Conservation (phyloP, 495 filamentous ascomycete genomes). For the Lophium mytilinum region DNA sequence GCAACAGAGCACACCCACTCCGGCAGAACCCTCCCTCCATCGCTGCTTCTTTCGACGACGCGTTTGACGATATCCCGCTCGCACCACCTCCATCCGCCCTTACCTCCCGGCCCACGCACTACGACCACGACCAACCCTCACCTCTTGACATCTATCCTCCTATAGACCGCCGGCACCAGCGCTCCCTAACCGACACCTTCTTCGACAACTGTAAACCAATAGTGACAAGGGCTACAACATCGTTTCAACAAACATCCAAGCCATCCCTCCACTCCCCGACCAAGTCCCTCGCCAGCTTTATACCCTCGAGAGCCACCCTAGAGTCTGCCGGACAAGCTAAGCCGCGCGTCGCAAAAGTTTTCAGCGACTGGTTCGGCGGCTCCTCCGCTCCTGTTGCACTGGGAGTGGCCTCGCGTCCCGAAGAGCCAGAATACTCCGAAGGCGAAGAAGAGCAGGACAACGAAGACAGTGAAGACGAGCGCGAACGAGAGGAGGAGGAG, state of each 20-base stretch:
- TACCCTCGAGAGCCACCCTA: slow-evolving; percentile 11
- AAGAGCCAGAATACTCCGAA: slow-evolving; percentile 11
- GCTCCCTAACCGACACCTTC: slow-evolving; percentile 19
- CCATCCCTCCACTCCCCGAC: slow-evolving; percentile 21
- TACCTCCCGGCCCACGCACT: slow-evolving; percentile 16
- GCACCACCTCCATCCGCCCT: slow-evolving; percentile 23
- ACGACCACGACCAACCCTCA: slow-evolving; percentile 15
- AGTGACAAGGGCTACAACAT: slow-evolving; percentile 14
- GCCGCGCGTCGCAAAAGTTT: slow-evolving; percentile 12
- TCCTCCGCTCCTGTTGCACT: slow-evolving; percentile 18
- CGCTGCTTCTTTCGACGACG: slow-evolving; percentile 16
- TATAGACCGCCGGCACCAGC: slow-evolving; percentile 9
- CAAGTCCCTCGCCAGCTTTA: slow-evolving; percentile 22
- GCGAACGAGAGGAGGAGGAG: slow-evolving; percentile 2
- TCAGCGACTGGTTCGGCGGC: slow-evolving; percentile 23
- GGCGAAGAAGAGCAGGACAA: slow-evolving; percentile 11
- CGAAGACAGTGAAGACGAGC: slow-evolving; percentile 10
- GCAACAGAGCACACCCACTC: slow-evolving; percentile 4
- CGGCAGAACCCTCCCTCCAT: slow-evolving; percentile 4
- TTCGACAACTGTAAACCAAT: slow-evolving; percentile 23
- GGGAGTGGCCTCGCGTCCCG: slow-evolving; percentile 4
- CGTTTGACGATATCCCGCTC: slow-evolving; percentile 10
- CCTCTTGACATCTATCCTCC: slow-evolving; percentile 12
- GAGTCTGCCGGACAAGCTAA: slow-evolving; percentile 14
- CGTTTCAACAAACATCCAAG: slow-evolving; percentile 19